A percentile compares a stretch with the other conserved stretches of the same genome.
Evolutionary conservation across 1,284 basidiomycete species (phyloP).

Genomic region (Ustilago esculenta): DNA sequence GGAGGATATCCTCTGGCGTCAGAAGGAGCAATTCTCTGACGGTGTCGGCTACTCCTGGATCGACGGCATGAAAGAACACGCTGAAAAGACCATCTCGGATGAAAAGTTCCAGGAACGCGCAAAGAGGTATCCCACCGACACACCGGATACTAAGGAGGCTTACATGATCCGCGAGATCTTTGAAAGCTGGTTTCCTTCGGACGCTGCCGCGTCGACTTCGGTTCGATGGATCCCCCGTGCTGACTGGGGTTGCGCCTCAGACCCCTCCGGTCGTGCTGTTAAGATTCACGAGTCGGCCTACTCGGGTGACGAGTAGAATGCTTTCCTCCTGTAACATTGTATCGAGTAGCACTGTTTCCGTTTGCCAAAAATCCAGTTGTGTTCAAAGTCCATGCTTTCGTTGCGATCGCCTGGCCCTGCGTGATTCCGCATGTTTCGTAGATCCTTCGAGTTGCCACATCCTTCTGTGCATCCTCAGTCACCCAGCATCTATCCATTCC

Average conservation of each 20-base stretch:
- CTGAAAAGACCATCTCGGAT: slow-evolving; percentile 80
- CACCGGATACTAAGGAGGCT: slow-evolving; percentile 96
- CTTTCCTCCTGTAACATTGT: too few relatives aligned
- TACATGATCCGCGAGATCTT: slow-evolving; percentile 95
- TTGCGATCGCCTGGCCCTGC: too few relatives aligned
- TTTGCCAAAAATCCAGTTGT: not conserved
- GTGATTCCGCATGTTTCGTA: too few relatives aligned
- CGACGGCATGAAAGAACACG: slow-evolving; percentile 95
- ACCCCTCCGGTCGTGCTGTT: slow-evolving; percentile 94
- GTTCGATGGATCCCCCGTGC: slow-evolving; percentile 74
- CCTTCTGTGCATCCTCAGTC: too few relatives aligned
- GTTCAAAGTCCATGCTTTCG: too few relatives aligned
- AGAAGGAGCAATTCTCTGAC: slow-evolving; percentile 99
- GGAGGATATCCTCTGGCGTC: slow-evolving; percentile 93
- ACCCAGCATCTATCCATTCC: too few relatives aligned
- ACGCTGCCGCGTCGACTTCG: slow-evolving; percentile 89
- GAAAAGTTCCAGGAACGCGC: slow-evolving; percentile 80
- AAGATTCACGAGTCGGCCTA: slow-evolving; percentile 96
- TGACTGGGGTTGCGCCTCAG: slow-evolving; percentile 94
- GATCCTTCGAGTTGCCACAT: too few relatives aligned
- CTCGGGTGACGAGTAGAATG: slow-evolving; percentile 32
- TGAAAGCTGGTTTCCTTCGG: slow-evolving; percentile 78
- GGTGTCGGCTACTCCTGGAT: slow-evolving; percentile 99
- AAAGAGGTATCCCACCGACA: slow-evolving; percentile 81
- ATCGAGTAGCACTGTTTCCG: too few relatives aligned